Percentiles rank a stretch among this genome's conserved stretches.
phyloP scores from a whole-genome alignment of 2,329 filamentous ascomycete species.

The Cladosporium sp. region DNA sequence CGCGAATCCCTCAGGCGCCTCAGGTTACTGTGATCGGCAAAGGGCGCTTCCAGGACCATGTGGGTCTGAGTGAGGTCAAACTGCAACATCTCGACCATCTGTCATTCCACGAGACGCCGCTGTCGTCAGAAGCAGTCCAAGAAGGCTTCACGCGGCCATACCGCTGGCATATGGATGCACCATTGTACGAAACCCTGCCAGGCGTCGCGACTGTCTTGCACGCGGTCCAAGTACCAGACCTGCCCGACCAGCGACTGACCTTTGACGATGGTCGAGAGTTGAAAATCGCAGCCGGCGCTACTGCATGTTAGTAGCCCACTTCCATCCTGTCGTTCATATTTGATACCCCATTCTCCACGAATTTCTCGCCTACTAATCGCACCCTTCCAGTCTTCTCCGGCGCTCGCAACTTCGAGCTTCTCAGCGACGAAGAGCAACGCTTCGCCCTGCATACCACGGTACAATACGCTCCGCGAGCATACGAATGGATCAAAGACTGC shows the following conservation, averaged over 20 bases:
- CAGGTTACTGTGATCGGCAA: conserved; percentile 28
- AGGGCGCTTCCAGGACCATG: conserved; percentile 24
- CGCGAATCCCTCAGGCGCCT: conserved; percentile 23
- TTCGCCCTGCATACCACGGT: conserved; percentile 35
- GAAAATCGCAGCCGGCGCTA: conserved; percentile 29
- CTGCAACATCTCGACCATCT: conserved; percentile 27
- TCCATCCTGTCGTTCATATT: no score
- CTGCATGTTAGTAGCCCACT: conserved; percentile 30
- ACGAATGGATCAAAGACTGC: conserved; percentile 35
- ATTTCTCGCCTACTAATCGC: no score
- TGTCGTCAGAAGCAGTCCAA: conserved; percentile 10
- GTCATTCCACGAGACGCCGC: conserved; percentile 36
- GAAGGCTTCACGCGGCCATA: conserved; percentile 33
- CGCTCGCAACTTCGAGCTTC: conserved; percentile 29
- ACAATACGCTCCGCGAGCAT: conserved; percentile 32
- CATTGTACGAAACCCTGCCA: conserved; percentile 33
- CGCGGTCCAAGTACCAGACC: conserved; percentile 26
- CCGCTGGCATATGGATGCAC: conserved; percentile 37
- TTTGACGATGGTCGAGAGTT: conserved; percentile 26
- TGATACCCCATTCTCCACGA: no score
- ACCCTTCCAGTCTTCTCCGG: conserved; percentile 36
- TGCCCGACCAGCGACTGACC: conserved; percentile 29
- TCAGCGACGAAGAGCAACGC: conserved; percentile 30
- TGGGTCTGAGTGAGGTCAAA: conserved; percentile 24
- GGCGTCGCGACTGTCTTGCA: conserved; percentile 33